Evolutionary conservation across 75 land plant genomes (phyloP).

Genomic region (Cunninghamia lanceolata): DNA sequence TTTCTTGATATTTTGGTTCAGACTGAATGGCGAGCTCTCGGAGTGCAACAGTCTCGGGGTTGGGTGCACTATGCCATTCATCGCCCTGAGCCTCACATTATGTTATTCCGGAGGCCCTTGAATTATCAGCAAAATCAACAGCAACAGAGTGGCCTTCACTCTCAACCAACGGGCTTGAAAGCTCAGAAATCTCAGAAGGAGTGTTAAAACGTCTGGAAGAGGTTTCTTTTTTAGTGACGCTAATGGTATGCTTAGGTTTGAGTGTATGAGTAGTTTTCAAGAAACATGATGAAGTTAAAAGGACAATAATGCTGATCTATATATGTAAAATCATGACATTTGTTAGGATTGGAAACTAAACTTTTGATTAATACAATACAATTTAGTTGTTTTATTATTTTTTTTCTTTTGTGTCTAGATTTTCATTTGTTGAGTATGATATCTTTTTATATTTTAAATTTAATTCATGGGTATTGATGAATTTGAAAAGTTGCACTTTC

Average conservation of each 20-base stretch:
- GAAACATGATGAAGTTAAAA: background rate
- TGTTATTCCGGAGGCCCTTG: slow-evolving; percentile 45
- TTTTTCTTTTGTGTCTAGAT: too few species aligned
- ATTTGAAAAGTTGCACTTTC: too few species aligned
- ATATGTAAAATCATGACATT: too few species aligned
- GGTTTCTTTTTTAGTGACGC: background rate
- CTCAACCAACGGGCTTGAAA: background rate
- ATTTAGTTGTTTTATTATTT: too few species aligned
- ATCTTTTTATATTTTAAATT: too few species aligned
- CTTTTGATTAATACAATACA: too few species aligned
- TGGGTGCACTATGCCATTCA: slow-evolving; percentile 56
- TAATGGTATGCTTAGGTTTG: background rate
- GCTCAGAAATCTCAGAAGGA: background rate
- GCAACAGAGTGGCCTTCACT: background rate
- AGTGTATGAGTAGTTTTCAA: background rate
- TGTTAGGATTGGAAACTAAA: too few species aligned
- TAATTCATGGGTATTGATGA: too few species aligned
- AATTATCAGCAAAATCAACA: slow-evolving; percentile 35
- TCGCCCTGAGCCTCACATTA: slow-evolving; percentile 49
- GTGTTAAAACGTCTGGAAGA: too few species aligned
- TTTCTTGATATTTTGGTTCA: background rate
- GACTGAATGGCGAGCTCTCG: slow-evolving; percentile 46
- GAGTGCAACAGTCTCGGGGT: slow-evolving; percentile 51
- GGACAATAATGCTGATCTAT: background rate
- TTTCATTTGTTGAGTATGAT: too few species aligned